These are phyloP conservation scores for Trypanosomatidae sp. DNA, from an alignment of 208 protist genomes.

Conservation along the genomic window DNA sequence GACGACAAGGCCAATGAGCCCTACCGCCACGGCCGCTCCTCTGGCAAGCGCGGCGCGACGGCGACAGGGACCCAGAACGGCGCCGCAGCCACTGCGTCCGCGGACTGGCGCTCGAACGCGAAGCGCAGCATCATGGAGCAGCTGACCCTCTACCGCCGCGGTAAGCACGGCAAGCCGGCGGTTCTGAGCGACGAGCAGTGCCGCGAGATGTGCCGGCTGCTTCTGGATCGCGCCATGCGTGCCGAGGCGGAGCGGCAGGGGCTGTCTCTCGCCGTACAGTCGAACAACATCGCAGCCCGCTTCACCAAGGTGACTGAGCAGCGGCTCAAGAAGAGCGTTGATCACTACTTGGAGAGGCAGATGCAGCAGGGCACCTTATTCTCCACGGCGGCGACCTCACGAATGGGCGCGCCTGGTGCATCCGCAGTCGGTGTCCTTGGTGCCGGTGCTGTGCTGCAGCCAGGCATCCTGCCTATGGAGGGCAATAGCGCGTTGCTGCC, in stretches of 20 bases:
- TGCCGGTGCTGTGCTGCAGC: background rate
- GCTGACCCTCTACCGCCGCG: conserved; percentile 70
- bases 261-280: conserved; percentile 61
- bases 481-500: background rate
- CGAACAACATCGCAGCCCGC: conserved; percentile 30
- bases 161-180: conserved; percentile 45
- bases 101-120: conserved; percentile 63
- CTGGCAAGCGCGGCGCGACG: conserved; percentile 1
- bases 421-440: background rate
- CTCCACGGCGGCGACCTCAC: background rate
- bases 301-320: conserved; percentile 64
- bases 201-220: conserved; percentile 42
- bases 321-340: conserved; percentile 70
- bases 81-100: background rate
- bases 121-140: conserved; percentile 83
- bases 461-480: background rate
- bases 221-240: conserved; percentile 73
- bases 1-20: conserved; percentile 20
- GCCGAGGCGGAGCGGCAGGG: conserved; percentile 56
- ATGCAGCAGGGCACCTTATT: conserved; percentile 25
- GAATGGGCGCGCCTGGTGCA: conserved; percentile 1
- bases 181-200: conserved; percentile 62
- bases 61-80: background rate
- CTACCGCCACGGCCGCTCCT: background rate
- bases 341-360: conserved; percentile 73